These are phyloP conservation scores for Ophiostoma sp. DNA, from an alignment of 2,329 filamentous ascomycete species.

Conservation along the genomic window DNA sequence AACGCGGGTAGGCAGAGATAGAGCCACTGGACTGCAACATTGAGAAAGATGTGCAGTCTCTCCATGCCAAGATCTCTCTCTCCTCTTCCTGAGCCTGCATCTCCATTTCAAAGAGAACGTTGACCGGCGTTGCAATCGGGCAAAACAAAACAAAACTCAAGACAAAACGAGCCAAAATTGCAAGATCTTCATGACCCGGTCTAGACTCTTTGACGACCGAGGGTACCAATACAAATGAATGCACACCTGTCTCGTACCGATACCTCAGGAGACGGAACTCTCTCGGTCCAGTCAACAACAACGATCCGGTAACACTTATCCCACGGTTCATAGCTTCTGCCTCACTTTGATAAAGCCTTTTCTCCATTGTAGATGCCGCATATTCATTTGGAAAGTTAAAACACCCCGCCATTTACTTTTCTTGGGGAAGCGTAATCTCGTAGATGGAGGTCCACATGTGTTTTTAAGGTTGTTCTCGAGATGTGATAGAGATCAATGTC, in stretches of 20 bases:
- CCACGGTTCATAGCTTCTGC: neutral
- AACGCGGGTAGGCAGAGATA: constrained; percentile 5
- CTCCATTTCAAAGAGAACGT: neutral
- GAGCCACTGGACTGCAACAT: constrained; percentile 2
- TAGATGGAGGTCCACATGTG: neutral
- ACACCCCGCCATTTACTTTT: neutral
- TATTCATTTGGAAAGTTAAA: neutral
- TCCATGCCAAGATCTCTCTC: neutral
- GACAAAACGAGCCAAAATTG: neutral
- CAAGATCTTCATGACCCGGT: neutral
- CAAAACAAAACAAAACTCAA: neutral
- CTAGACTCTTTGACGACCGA: neutral
- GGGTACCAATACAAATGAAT: neutral
- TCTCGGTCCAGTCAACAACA: neutral
- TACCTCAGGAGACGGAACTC: neutral
- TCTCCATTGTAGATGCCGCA: neutral
- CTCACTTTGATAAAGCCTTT: neutral
- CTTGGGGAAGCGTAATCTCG: neutral
- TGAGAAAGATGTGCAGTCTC: neutral
- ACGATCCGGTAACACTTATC: neutral
- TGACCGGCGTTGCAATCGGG: neutral
- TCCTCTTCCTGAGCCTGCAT: neutral
- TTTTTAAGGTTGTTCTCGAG: neutral
- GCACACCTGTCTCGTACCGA: neutral
- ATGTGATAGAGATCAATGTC: neutral